Base-by-base conservation (phyloP, 345 rosid species). In the Syzygium oleosum region DNA sequence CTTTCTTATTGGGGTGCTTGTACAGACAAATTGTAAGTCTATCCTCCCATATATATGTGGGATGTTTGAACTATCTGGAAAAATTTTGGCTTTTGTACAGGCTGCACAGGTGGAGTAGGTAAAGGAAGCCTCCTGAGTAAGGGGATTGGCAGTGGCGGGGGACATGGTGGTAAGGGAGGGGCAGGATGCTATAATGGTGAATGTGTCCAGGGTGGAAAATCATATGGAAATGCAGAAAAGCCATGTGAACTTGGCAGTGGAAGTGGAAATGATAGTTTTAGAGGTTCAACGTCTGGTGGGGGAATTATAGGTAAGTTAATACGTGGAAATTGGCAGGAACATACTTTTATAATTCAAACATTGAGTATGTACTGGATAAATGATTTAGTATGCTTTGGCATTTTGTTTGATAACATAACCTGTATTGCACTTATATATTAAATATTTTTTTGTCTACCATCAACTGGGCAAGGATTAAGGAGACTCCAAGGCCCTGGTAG, bases 241-340 rank as follows among this genome's bases (percentile, higher is more conserved):
- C 99, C 99, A 78, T 98, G 99, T 90, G 99, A 97, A 92, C 99
- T 94, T 93, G 99, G 99, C 89, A 98, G 99, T 93, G 99, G 99
- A 93, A 98, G 99, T 92, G 99, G 99, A 85, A 92, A 93, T 68
- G 94, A 93, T 89, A 94, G 91, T 88, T 90, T 91, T 5, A 88
- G 89, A 90, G 91, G 91, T 90, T 93, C 95, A 54, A 93, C 98
- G 90, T 88, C 99, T 52, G 99, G 99, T 56, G 99, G 99, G 89
- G 99, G 99, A 63, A 93, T 96, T 87, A 90, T 98, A 92, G 98
- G 99, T 98, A 93, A 89, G 91, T 86, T 73, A 19, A 38, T 73
- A 38, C 21, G 15, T 73, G 49, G 83, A 38, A 73, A 73, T 73
- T 10, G 49, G 49, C 3, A 73, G 49, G 83, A 73, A 38, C 80